A percentile compares a stretch with the other conserved stretches of the same genome.
Conservation (phyloP, 2,329 filamentous ascomycete genomes). For the Aspergillus pseudoglaucus region DNA sequence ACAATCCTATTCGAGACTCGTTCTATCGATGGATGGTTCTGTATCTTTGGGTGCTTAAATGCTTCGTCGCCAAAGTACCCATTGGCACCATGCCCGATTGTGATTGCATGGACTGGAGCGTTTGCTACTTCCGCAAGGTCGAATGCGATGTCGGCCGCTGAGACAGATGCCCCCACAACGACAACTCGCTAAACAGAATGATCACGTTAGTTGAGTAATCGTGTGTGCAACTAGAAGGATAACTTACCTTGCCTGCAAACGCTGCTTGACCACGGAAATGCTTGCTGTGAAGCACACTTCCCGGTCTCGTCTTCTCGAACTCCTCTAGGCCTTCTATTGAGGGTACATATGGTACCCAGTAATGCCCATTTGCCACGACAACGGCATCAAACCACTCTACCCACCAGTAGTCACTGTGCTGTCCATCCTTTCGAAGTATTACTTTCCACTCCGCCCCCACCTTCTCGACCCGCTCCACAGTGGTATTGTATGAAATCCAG, state of each 20-base stretch:
- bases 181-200: neutral
- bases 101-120: neutral
- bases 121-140: neutral
- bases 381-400: constrained; percentile 53
- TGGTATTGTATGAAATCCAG: constrained; percentile 40
- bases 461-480: constrained; percentile 46
- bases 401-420: constrained; percentile 50
- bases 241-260: neutral
- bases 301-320: constrained; percentile 25
- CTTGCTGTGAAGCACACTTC: neutral
- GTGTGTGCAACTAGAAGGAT: neutral
- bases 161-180: neutral
- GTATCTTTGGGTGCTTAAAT: neutral
- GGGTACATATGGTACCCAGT: constrained; percentile 46
- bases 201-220: neutral
- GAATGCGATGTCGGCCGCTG: neutral
- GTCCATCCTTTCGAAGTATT: constrained; percentile 34
- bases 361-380: constrained; percentile 39
- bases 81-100: neutral
- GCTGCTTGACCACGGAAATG: neutral
- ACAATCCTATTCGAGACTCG: neutral
- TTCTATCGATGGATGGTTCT: neutral
- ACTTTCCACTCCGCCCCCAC: constrained; percentile 44
- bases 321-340: constrained; percentile 26
- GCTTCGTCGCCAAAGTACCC: neutral